phyloP scores from a whole-genome alignment of 1,139 yeast genomes.

The Arxiozyma heterogenica region DNA sequence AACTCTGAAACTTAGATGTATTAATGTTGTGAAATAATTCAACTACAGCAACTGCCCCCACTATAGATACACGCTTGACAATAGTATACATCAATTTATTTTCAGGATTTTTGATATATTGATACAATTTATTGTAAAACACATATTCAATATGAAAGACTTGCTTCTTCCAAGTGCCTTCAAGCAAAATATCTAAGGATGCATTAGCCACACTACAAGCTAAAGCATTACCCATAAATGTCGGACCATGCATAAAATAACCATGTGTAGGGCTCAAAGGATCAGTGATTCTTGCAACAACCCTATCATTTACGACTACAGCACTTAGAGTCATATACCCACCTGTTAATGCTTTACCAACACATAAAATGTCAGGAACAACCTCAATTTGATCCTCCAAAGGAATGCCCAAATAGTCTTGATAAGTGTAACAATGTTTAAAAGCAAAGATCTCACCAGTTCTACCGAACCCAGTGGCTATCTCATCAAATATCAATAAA shows the following conservation, averaged over 20 bases:
- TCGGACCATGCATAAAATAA: constrained; percentile 32
- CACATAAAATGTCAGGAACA: constrained; percentile 29
- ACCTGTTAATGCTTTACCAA: constrained; percentile 30
- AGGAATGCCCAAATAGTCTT: constrained; percentile 9
- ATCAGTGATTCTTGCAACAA: constrained; percentile 12
- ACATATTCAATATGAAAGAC: constrained; percentile 20
- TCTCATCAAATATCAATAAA: constrained; percentile 31
- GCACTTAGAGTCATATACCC: constrained; percentile 31
- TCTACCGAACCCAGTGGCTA: constrained; percentile 33
- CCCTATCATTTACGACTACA: constrained; percentile 22
- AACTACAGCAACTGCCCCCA: constrained; percentile 30
- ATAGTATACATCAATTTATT: constrained; percentile 11
- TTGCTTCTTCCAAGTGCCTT: constrained; percentile 21
- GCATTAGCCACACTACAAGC: constrained; percentile 31
- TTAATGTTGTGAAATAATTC: constrained; percentile 23
- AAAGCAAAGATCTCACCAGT: constrained; percentile 31
- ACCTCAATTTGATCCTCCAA: constrained; percentile 17
- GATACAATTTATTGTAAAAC: constrained; percentile 19
- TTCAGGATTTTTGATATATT: constrained; percentile 8
- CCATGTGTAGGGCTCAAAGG: constrained; percentile 16
- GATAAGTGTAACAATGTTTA: constrained; percentile 19
- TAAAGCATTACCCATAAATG: constrained; percentile 34
- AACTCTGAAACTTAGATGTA: constrained; percentile 17
- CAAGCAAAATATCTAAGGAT: constrained; percentile 26
- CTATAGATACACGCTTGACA: constrained; percentile 23